Evolutionary conservation across 371 early-diverging fungal species (phyloP), one percentile per base, ranked within the genome.

Genomic region (Mortierella sp.): DNA sequence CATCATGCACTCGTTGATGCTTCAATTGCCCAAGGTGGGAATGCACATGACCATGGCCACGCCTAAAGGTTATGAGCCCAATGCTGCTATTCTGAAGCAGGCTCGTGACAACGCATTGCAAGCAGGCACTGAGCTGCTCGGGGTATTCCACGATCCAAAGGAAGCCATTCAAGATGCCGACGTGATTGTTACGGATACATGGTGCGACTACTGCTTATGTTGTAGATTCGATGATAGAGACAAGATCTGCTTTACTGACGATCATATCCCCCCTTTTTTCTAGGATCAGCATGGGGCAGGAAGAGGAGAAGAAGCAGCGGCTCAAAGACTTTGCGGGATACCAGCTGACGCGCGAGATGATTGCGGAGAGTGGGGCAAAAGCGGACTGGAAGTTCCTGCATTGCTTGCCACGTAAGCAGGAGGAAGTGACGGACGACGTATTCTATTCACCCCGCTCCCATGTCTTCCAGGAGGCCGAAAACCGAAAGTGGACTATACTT

Each of bases 381-480:
- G 68, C 85, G 24, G 86, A 94, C 69, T 97, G 96, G 96, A 85
- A 88, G 73, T 98, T 98, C 64, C 90, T 98, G 94, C 98, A 98
- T 81, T 98, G 98, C 78, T 68, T 98, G 67, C 98, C 98, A 4
- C 88, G 98, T 43, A 97, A 97, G 79, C 88, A 81, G 12, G 96
- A 97, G 65, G 98, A 98, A 79, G 98, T 98, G 19, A 91, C 93
- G 60, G 98, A 98, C 77, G 95, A 95, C 71, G 92, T 96, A 12
- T 98, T 98, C 78, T 97, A 97, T 77, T 92, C 91, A 27, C 85
- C 90, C 24, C 91, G 92, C 53, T 96, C 96, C 10, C 79, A 96
- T 28, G 97, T 97, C n/a, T 98, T 94, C 86, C 90, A 87, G 60
- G 97, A 98, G 80, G 98, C 98, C 6, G 96, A 97, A 80, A 96